Evolutionary conservation across 257 asterid genomes (phyloP), one percentile per base, ranked within the genome.

Genomic region (Nicotiana attenuata): DNA sequence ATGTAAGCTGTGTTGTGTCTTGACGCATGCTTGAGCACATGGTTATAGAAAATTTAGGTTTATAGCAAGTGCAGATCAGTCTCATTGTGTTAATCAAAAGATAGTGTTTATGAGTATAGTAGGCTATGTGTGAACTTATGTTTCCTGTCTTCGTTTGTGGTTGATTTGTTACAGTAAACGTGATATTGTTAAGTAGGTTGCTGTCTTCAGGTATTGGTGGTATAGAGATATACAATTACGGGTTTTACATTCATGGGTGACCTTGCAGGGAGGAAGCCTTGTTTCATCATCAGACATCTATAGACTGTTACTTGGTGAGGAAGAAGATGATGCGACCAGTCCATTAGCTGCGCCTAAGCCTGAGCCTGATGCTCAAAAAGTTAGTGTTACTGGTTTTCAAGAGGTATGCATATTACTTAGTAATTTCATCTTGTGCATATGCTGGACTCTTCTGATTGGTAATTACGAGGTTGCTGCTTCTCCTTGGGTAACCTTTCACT

Each of bases 321-420:
- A 92, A 88, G 98, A 96, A 84, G 99, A 96, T 93, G 99, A 96
- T 85, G 99, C 98, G 86, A 94, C 97, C 59, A 96, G 99, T 81
- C 85, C 86, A 75, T 88, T 96, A 86, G 91, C 93, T 87, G 91
- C 94, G 7, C 97, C 97, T 55, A 96, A 94, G 89, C 91, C 95
- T 57, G 98, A 92, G 80, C 97, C 96, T 52, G 98, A 89, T 88
- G 87, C 85, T 13, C 95, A 87, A 68, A 93, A 90, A 85, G 88
- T 75, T 84, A 88, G 86, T 78, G 89, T 85, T 81, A 84, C 92
- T 82, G 82, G 80, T 52, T 86, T 86, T 77, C 95, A 88, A 81
- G 97, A 90, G 94, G 98, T 92, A 83, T 38, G 84, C 79, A 20
- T 56, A 45, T 29, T 50, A 57, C 80, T 7, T 24, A 2, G 14